phyloP scores from a whole-genome alignment of 257 asterid genomes.

The Phtheirospermum japonicum region DNA sequence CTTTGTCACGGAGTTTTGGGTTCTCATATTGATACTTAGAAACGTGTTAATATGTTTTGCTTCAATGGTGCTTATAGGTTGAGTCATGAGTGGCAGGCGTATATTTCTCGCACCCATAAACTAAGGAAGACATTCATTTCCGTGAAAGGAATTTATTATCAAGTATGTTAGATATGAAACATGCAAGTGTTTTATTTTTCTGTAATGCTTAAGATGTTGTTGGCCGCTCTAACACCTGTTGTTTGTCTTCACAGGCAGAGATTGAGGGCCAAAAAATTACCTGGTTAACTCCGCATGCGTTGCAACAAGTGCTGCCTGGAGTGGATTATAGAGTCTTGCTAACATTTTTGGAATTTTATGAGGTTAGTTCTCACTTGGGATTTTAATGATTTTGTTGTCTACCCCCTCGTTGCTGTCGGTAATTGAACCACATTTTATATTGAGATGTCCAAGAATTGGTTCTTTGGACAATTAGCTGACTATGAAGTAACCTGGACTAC shows the following conservation, averaged over 20 bases:
- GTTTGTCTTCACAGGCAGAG: slow-evolving; percentile 60
- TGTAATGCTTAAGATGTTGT: slow-evolving; percentile 14
- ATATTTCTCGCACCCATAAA: slow-evolving; percentile 78
- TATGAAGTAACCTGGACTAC: slow-evolving; percentile 1
- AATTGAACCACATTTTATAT: background rate
- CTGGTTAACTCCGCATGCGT: slow-evolving; percentile 96
- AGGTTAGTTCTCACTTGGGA: slow-evolving; percentile 42
- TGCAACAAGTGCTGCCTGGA: slow-evolving; percentile 95
- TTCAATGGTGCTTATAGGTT: slow-evolving; percentile 46
- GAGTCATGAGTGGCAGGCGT: slow-evolving; percentile 99
- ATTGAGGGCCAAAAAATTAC: slow-evolving; percentile 91
- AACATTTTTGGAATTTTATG: slow-evolving; percentile 90
- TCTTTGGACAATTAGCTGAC: slow-evolving; percentile 13
- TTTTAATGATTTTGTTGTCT: background rate
- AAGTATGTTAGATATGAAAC: slow-evolving; percentile 39
- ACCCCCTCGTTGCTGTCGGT: background rate
- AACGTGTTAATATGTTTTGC: slow-evolving; percentile 19
- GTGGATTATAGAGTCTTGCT: slow-evolving; percentile 87
- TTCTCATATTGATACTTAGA: background rate
- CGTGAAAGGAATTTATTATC: slow-evolving; percentile 94
- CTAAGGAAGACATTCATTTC: slow-evolving; percentile 92
- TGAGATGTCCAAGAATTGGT: background rate
- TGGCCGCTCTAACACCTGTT: slow-evolving; percentile 10
- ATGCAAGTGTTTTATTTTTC: slow-evolving; percentile 6
- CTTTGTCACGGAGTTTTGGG: background rate